Percentiles rank a stretch among this genome's conserved stretches.
Conservation (phyloP, 768 basidiomycete species). For the Tricholomella constricta region DNA sequence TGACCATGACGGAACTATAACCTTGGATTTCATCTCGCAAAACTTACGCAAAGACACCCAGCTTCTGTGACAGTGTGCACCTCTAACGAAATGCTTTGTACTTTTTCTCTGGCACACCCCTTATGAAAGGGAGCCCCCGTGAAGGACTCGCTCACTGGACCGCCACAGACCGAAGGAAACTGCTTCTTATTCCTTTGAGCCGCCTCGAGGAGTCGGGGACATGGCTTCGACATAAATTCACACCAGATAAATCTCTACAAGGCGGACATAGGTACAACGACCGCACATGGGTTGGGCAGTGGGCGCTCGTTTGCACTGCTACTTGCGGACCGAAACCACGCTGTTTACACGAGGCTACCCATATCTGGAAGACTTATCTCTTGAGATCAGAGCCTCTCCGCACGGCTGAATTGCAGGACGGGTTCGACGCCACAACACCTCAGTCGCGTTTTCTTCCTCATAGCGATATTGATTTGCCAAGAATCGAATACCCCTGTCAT, state of each 20-base stretch:
- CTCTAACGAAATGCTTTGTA: neutral
- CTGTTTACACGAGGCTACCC: constrained; percentile 10
- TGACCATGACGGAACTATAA: neutral
- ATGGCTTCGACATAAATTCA: constrained; percentile 1
- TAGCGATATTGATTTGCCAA: neutral
- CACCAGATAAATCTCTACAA: neutral
- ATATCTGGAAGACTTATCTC: constrained; percentile 12
- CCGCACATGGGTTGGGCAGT: constrained; percentile 8
- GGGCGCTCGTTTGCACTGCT: constrained; percentile 3
- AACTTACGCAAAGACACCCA: neutral
- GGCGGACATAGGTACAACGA: constrained; percentile 1
- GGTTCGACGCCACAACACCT: constrained; percentile 11
- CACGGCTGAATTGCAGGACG: neutral
- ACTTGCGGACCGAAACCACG: constrained; percentile 7
- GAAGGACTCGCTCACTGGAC: neutral
- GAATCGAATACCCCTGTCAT: too few relatives aligned
- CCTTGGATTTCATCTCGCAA: neutral
- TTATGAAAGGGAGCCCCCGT: neutral
- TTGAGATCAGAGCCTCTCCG: constrained; percentile 2
- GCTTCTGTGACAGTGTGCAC: neutral
- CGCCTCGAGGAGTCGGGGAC: constrained; percentile 8
- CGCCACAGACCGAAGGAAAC: neutral
- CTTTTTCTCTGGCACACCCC: neutral
- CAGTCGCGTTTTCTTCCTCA: constrained; percentile 1
- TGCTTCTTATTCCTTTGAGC: neutral